phyloP scores from a whole-genome alignment of 768 basidiomycete genomes.

The Crassisporium funariophilum region DNA sequence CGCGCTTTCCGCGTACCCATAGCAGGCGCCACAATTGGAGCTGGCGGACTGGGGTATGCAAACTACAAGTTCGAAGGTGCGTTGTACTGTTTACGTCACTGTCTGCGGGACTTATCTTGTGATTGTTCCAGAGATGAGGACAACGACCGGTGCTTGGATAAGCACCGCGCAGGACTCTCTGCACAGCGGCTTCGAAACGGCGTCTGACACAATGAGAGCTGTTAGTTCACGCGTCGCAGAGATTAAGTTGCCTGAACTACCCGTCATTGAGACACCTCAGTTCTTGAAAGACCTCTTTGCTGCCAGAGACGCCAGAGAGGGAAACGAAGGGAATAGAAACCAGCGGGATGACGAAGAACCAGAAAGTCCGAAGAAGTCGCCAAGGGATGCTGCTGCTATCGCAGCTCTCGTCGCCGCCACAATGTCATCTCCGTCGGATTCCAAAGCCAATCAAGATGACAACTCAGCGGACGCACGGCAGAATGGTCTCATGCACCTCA shows the following conservation, averaged over 20 bases:
- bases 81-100: constrained; percentile 18
- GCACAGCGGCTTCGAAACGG: constrained; percentile 69
- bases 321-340: constrained; percentile 5
- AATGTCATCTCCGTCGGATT: constrained; percentile 74
- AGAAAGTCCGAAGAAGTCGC: constrained; percentile 45
- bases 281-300: constrained; percentile 70
- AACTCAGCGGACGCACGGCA: constrained; percentile 50
- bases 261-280: constrained; percentile 56
- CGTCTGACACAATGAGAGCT: constrained; percentile 67
- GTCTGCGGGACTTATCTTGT: background rate
- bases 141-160: constrained; percentile 68
- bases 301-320: constrained; percentile 33
- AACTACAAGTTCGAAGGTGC: constrained; percentile 96
- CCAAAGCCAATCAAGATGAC: constrained; percentile 41
- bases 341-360: constrained; percentile 34
- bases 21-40: constrained; percentile 87
- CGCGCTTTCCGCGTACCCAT: constrained; percentile 88
- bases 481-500: constrained; percentile 92
- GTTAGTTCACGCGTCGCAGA: constrained; percentile 60
- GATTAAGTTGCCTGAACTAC: constrained; percentile 61
- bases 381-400: constrained; percentile 62
- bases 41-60: constrained; percentile 90
- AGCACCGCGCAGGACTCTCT: constrained; percentile 67
- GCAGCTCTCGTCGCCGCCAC: constrained; percentile 79
- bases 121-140: constrained; percentile 60